A percentile compares a stretch with the other conserved stretches of the same genome.
phyloP scores from a whole-genome alignment of 2,329 filamentous ascomycete species.

The Aureobasidium leucospermi region DNA sequence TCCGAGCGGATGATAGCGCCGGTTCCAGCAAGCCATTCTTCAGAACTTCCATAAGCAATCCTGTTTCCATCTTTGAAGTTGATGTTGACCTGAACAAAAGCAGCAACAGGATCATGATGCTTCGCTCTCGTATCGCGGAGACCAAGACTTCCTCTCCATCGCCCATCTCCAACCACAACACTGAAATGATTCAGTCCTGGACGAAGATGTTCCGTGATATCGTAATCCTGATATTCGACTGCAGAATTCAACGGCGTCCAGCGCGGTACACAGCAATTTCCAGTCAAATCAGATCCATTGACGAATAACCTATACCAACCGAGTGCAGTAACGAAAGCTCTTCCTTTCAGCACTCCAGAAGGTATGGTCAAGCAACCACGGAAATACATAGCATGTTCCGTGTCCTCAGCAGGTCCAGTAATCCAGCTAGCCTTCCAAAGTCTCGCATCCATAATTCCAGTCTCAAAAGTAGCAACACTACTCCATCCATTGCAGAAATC shows the following conservation, averaged over 20 bases:
- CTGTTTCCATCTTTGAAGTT: constrained; percentile 8
- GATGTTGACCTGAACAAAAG: constrained; percentile 4
- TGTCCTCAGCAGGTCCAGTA: constrained; percentile 7
- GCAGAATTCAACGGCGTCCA: constrained; percentile 4
- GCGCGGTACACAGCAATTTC: constrained; percentile 4
- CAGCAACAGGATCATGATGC: constrained; percentile 1
- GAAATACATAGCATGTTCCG: constrained; percentile 10
- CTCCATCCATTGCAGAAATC: constrained; percentile 1
- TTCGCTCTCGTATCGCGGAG: constrained; percentile 1
- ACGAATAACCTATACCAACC: constrained; percentile 9
- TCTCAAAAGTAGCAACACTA: not conserved
- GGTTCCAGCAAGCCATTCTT: constrained; percentile 6
- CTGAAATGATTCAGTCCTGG: not conserved
- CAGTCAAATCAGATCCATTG: constrained; percentile 2
- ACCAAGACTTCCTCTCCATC: constrained; percentile 8
- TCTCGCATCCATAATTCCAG: not conserved
- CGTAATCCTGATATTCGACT: constrained; percentile 10
- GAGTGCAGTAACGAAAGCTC: constrained; percentile 5
- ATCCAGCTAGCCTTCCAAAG: constrained; percentile 12
- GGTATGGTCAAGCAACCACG: not conserved
- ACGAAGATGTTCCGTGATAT: not conserved
- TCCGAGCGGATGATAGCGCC: constrained; percentile 1
- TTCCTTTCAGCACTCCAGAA: not conserved
- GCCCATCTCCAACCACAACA: constrained; percentile 9
- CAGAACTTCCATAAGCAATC: not conserved